Evolutionary conservation across 495 filamentous ascomycete genomes (phyloP), one percentile per base, ranked within the genome.

Genomic region (Podospora didyma): DNA sequence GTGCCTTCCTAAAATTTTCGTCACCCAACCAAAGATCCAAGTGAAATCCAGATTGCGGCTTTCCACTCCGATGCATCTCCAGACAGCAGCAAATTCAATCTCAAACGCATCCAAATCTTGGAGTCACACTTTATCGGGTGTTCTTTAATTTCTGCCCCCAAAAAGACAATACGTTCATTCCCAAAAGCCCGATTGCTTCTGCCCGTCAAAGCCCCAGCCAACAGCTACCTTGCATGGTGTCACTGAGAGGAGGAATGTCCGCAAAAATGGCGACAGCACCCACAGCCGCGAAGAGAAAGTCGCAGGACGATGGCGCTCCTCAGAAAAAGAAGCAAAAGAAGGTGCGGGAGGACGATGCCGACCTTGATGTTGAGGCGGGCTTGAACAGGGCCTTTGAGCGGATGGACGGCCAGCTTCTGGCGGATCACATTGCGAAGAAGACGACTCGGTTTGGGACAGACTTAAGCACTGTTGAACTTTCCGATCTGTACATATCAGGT

Each of bases 401-500:
- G 34, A 89, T 98, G 85, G 89, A 96, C 59, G 85, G 81, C 47
- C 80, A 82, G 53, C 74, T 97, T 35, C 69, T 96, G n/a, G 88
- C 92, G 0, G 94, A 97, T 69, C 84, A 96, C 68, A 72, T 96
- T 56, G 85, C 84, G n/a, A 85, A 93, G 64, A 83, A 86, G 63
- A 86, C 86, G 39, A 83, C 81, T 61, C 80, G 84, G n/a, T 92
- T 89, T 61, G 86, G 89, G 26, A 86, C 83, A 35, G 83, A 92
- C 46, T 67, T 97, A 48, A 96, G 86, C 60, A 76, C 82, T 1
- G 82, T 97, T 20, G 94, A 98, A 70, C 71, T 96, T 37, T 85
- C 86, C 54, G 92, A 96, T 69, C 73, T 85, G 58, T 85, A 88
- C 56, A 80, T 98, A 48, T 87, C 92, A 61, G 88, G 91, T 93